These are phyloP conservation scores for Capillidium rhysosporum DNA, from an alignment of 371 early-diverging fungal genomes.

Conservation along the genomic window DNA sequence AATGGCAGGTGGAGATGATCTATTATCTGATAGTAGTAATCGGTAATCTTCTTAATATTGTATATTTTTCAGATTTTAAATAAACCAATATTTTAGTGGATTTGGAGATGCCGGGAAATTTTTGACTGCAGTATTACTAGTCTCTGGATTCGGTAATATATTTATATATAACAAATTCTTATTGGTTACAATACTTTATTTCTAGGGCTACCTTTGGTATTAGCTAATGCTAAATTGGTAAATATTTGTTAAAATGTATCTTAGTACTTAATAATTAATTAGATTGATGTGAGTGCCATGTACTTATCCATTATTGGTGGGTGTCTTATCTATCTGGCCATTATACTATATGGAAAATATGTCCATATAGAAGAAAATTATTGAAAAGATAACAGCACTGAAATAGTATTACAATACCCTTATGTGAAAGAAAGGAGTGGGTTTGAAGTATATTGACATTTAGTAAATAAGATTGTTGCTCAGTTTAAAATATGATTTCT, in stretches of 20 bases:
- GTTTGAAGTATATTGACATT: too few relatives aligned
- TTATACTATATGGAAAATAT: background rate
- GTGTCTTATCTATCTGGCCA: background rate
- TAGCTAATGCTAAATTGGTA: slow-evolving; percentile 1
- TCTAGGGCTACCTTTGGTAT: slow-evolving; percentile 1
- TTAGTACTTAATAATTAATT: background rate
- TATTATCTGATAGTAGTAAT: slow-evolving; percentile 1
- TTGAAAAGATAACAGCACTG: too few relatives aligned
- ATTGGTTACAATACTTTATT: background rate
- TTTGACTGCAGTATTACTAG: slow-evolving; percentile 6
- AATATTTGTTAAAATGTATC: too few relatives aligned
- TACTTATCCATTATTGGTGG: background rate
- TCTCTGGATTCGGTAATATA: slow-evolving; percentile 5
- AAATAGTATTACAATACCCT: too few relatives aligned
- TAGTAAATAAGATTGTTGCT: too few relatives aligned
- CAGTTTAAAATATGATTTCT: too few relatives aligned
- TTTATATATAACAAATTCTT: too few relatives aligned
- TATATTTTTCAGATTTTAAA: background rate
- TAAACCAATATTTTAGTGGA: background rate
- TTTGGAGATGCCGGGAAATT: slow-evolving; percentile 6
- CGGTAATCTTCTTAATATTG: background rate
- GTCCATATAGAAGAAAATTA: too few relatives aligned
- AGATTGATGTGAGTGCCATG: background rate
- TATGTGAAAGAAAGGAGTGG: too few relatives aligned
- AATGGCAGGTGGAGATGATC: background rate